Evolutionary conservation across 257 asterid species (phyloP).

Genomic region (Nyctanthes arbortristis): DNA sequence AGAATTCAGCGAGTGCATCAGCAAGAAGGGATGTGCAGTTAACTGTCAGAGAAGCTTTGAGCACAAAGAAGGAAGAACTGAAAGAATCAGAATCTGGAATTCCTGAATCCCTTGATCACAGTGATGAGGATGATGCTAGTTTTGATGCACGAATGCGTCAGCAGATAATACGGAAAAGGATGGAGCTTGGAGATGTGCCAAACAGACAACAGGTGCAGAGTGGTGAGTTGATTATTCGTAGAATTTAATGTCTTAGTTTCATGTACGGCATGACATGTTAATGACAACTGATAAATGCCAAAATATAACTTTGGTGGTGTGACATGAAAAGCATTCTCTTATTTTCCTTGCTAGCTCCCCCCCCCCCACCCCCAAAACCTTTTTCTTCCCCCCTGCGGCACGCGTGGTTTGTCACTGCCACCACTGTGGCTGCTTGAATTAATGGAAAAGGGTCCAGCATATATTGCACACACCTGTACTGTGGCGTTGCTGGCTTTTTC

Average conservation of each 20-base stretch:
- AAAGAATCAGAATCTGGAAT: slow-evolving; percentile 45
- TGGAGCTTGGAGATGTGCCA: slow-evolving; percentile 65
- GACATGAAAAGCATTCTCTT: too few species aligned
- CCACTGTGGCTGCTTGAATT: too few species aligned
- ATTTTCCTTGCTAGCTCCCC: too few species aligned
- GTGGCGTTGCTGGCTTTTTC: too few species aligned
- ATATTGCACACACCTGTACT: too few species aligned
- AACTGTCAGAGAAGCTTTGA: slow-evolving; percentile 79
- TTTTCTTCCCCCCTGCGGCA: too few species aligned
- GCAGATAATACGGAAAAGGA: slow-evolving; percentile 73
- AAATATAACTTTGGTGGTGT: too few species aligned
- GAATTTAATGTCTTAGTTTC: slow-evolving; percentile 11
- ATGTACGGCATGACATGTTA: too few species aligned
- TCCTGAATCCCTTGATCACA: slow-evolving; percentile 52
- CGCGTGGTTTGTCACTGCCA: too few species aligned
- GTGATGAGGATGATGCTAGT: slow-evolving; percentile 78
- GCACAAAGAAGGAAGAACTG: slow-evolving; percentile 62
- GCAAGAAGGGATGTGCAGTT: slow-evolving; percentile 61
- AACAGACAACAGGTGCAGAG: slow-evolving; percentile 45
- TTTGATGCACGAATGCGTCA: slow-evolving; percentile 96
- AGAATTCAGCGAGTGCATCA: slow-evolving; percentile 63
- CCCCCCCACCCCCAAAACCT: too few species aligned
- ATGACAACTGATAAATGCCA: too few species aligned
- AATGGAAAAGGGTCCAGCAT: too few species aligned
- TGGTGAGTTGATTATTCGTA: slow-evolving; percentile 44